Base-by-base conservation (phyloP, 148 eudicot species). In the Chenopodium formosanum region DNA sequence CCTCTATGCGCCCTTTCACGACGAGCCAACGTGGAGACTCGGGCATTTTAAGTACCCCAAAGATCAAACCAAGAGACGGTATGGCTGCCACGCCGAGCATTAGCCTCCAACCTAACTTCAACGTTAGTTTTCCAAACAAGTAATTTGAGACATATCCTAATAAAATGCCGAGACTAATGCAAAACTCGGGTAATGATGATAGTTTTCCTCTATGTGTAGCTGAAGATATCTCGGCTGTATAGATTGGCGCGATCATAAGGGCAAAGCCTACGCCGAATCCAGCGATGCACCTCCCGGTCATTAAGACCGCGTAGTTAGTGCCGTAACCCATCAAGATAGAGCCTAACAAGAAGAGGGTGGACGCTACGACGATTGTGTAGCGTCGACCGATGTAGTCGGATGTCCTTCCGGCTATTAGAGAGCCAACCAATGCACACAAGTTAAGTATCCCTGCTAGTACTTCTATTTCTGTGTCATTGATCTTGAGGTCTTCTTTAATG, bases 241-340 rank as follows among this genome's bases (percentile, higher is more conserved):
- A 94, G 2, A 94, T 93, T 1, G 95, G 98, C 0, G 91, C 91
- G 7, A 94, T 91, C 91, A 93, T 90, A 19, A 94, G 89, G 2
- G 98, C 94, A 47, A 89, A 91, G 0, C 98, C 97, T 0, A 92
- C 97, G 0, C 97, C 97, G 20, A 92, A 50, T 0, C 98, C 97
- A 2, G 97, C 97, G 0, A 83, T 80, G 79, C 93, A 91, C 4
- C 98, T 79, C 12, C 97, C 98, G 9, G 79, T 29, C 82, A 94
- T 69, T 3, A 92, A 60, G 16, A 92, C 78, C 0, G 80, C 78
- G 79, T 88, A 92, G 62, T 81, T 91, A 16, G 94, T 91, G 60
- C 89, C 90, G 9, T 85, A 92, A 31, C 97, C 97, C 98, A 94
- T 94, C 0, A 94, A 73, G 2, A 90, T 29, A 0, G 98, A 89